Percentiles rank a stretch among this genome's conserved stretches.
Conservation (phyloP, 2,329 filamentous ascomycete genomes). For the Paradendryphiella salina region DNA sequence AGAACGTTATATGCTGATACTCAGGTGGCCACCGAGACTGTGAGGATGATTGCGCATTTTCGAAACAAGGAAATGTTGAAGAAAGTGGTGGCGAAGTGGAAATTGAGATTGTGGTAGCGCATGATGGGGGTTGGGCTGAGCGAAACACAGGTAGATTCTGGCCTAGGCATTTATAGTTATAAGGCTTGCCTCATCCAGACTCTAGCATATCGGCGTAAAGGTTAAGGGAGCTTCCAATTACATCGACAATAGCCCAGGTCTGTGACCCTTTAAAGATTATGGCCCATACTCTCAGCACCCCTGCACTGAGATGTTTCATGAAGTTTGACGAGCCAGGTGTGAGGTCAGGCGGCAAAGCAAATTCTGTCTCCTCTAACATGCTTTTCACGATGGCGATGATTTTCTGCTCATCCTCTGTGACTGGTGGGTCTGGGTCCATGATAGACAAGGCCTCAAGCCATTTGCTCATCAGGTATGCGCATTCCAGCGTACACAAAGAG, state of each 20-base stretch:
- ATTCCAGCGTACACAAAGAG: conserved; percentile 47
- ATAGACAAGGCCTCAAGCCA: conserved; percentile 46
- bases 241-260: conserved; percentile 51
- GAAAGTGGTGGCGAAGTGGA: conserved; percentile 33
- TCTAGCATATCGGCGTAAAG: conserved; percentile 49
- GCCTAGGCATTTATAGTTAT: conserved; percentile 22
- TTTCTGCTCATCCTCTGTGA: conserved; percentile 46
- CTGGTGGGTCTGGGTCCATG: conserved; percentile 38
- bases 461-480: conserved; percentile 48
- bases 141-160: conserved; percentile 41
- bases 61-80: conserved; percentile 24
- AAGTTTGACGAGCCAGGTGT: conserved; percentile 41
- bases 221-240: conserved; percentile 49
- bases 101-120: conserved; percentile 56
- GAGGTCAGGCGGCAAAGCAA: conserved; percentile 33
- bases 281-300: conserved; percentile 50
- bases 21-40: conserved; percentile 49
- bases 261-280: conserved; percentile 49
- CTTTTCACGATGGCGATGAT: conserved; percentile 46
- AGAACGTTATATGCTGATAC: conserved; percentile 58
- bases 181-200: conserved; percentile 35
- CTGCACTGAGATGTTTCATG: conserved; percentile 46
- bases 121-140: conserved; percentile 56
- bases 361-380: conserved; percentile 50
- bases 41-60: conserved; percentile 49